Evolutionary conservation across 164 flowering plant genomes (phyloP).

Genomic region (Nelumbo lutea): DNA sequence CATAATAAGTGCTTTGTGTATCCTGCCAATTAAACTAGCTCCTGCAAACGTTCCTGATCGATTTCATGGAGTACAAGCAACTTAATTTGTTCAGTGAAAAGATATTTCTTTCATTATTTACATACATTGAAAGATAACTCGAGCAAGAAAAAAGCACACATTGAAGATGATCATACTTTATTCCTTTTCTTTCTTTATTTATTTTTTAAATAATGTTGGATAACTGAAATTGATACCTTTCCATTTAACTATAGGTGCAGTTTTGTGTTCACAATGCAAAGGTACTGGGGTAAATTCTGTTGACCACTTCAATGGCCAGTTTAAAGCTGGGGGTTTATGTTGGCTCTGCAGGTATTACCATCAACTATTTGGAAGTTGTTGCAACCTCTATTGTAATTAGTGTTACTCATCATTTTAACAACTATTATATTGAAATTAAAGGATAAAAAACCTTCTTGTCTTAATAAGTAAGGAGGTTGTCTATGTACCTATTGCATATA

Average conservation of each 20-base stretch:
- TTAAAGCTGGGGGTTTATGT: conserved; percentile 82
- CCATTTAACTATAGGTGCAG: conserved; percentile 42
- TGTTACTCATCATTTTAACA: not conserved
- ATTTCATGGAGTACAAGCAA: not conserved
- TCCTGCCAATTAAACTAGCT: not conserved
- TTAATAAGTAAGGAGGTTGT: not conserved
- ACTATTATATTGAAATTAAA: not conserved
- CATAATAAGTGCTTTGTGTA: too few species aligned
- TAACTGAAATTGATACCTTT: not conserved
- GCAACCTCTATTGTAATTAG: not conserved
- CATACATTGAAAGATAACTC: not conserved
- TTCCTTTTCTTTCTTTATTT: not conserved
- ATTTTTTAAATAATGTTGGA: not conserved
- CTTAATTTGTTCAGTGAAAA: not conserved
- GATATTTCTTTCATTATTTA: not conserved
- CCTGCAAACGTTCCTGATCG: not conserved
- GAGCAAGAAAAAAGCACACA: too few species aligned
- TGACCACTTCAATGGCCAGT: conserved; percentile 89
- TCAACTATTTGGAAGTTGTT: conserved; percentile 3
- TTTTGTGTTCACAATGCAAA: conserved; percentile 64
- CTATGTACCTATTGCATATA: too few species aligned
- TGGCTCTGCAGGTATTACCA: conserved; percentile 89
- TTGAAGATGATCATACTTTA: not conserved
- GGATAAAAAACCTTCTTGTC: not conserved
- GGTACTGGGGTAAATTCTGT: conserved; percentile 75